Evolutionary conservation across 345 rosid genomes (phyloP), one percentile per base, ranked within the genome.

Genomic region (Mangifera indica): DNA sequence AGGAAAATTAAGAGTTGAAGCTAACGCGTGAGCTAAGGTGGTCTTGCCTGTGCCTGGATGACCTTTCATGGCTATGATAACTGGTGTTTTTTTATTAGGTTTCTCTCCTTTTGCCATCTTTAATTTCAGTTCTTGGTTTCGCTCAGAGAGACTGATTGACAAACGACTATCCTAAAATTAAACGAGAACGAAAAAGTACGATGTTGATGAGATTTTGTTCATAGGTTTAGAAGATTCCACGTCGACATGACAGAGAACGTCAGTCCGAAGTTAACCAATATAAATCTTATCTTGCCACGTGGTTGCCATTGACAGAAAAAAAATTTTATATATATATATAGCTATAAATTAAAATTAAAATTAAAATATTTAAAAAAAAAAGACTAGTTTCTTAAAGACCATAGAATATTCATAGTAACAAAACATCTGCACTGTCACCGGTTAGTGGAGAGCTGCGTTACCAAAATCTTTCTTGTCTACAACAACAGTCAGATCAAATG

Each of bases 41-140:
- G 81, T 76, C 67, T 89, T 89, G 45, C 93, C 91, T 1, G 87
- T 81, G 55, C 93, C 90, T 0, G 93, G 91, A 79, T 87, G 93
- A 14, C 93, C 93, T 76, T 87, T 87, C 93, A 87, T 89, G 21
- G 90, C 88, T 65, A 87, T 64, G 76, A 89, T 79, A 44, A 80
- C 25, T 11, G 79, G 69, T 1, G 70, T 57, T 24, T 32, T 13
- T 64, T 64, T 11, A 14, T 42, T 10, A 15, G 1, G 24, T 58
- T 32, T 49, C 15, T 22, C 24, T 3, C 49, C 57, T 25, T 18
- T 48, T 4, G 63, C 66, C 81, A 70, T 82, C 10, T 55, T 44
- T 37, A 37, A 37, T 37, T 37, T 6, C 42, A 37, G 3, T 6
- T 37, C 42, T 34, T 5, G 7, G 40, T 3, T 1, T 4, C 34